Evolutionary conservation across 2,329 filamentous ascomycete species (phyloP).

Genomic region (Pestalotiopsis sp.): DNA sequence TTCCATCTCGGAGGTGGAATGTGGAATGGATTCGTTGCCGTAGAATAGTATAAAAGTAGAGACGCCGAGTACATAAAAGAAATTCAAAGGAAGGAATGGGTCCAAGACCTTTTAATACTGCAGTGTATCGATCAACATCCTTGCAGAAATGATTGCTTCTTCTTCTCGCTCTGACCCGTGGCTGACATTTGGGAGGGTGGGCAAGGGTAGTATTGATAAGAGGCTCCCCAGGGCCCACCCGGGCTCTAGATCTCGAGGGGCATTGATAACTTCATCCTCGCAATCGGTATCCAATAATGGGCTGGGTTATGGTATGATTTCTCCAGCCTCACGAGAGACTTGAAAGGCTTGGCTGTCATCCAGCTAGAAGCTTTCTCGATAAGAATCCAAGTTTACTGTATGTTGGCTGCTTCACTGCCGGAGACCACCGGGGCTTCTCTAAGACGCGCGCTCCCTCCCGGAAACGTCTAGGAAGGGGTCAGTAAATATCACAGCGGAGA

Average conservation of each 20-base stretch:
- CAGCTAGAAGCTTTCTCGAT: neutral
- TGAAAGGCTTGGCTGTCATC: neutral
- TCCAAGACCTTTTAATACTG: neutral
- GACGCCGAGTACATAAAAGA: slow-evolving; percentile 6
- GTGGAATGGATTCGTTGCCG: neutral
- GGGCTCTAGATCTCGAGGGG: neutral
- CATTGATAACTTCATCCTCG: neutral
- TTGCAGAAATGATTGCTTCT: neutral
- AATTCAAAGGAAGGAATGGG: neutral
- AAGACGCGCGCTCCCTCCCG: neutral
- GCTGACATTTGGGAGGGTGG: neutral
- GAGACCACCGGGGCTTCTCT: neutral
- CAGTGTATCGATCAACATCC: neutral
- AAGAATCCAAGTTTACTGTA: neutral
- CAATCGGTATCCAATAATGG: slow-evolving; percentile 1
- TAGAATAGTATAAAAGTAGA: neutral
- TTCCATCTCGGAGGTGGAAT: neutral
- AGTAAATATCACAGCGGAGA: neutral
- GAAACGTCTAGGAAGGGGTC: neutral
- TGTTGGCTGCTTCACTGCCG: neutral
- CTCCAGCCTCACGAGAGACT: neutral
- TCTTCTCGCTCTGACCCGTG: neutral
- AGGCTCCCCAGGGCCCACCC: neutral
- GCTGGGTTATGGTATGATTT: neutral
- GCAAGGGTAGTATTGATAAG: slow-evolving; percentile 1